Percentiles rank a stretch among this genome's conserved stretches.
Evolutionary conservation across 1,284 basidiomycete species (phyloP).

Genomic region (Peniophora sp.): DNA sequence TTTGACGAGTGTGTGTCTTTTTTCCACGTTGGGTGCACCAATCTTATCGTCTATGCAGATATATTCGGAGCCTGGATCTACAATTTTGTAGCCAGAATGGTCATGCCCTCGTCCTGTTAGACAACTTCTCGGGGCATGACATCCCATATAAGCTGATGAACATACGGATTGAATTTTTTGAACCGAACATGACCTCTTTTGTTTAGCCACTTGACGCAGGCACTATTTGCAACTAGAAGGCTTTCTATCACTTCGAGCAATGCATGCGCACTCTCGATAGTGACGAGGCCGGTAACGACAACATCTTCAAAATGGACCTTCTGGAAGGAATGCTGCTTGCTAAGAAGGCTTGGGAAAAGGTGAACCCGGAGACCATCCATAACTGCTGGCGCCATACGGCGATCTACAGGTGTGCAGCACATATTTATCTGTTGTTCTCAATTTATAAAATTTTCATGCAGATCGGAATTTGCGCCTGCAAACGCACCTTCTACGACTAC

Average conservation of each 20-base stretch:
- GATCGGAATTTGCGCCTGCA: too few relatives aligned
- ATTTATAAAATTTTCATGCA: too few relatives aligned
- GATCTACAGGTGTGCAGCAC: not conserved
- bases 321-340: conserved; percentile 25
- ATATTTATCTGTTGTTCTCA: not conserved
- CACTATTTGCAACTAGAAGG: conserved; percentile 26
- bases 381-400: conserved; percentile 25
- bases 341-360: conserved; percentile 20
- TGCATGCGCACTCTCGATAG: conserved; percentile 21
- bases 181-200: conserved; percentile 22
- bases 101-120: conserved; percentile 19
- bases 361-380: conserved; percentile 19
- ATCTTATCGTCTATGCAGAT: not conserved
- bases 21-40: not conserved
- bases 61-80: not conserved
- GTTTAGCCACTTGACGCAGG: conserved; percentile 24
- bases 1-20: conserved; percentile 11
- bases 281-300: conserved; percentile 20
- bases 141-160: conserved; percentile 16
- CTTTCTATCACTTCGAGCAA: conserved; percentile 20
- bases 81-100: not conserved
- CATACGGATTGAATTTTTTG: conserved; percentile 20
- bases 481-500: too few relatives aligned
- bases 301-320: conserved; percentile 28
- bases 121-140: conserved; percentile 26